Evolutionary conservation across 805 yeast species (phyloP).

Genomic region (Starmerella kuoi): DNA sequence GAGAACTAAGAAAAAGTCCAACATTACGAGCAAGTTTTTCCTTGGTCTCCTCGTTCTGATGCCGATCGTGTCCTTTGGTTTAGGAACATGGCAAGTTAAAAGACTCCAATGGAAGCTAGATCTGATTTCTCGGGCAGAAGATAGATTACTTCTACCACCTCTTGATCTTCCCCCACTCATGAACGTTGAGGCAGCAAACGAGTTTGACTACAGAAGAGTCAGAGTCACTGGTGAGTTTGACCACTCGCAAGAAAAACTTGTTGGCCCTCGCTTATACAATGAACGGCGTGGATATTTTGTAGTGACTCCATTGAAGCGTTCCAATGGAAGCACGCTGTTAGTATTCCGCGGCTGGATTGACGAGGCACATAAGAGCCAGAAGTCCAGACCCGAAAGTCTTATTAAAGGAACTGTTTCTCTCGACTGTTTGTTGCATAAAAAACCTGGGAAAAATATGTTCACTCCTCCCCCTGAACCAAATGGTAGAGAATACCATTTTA

Average conservation of each 20-base stretch:
- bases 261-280: constrained; percentile 75
- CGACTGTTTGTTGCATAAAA: constrained; percentile 59
- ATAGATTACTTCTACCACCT: constrained; percentile 61
- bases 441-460: constrained; percentile 51
- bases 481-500: constrained; percentile 58
- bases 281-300: constrained; percentile 66
- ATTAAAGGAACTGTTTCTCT: constrained; percentile 64
- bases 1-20: constrained; percentile 4
- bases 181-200: constrained; percentile 51
- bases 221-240: constrained; percentile 65
- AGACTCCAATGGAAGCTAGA: constrained; percentile 80
- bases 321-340: constrained; percentile 64
- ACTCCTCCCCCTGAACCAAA: constrained; percentile 61
- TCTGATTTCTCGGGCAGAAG: constrained; percentile 72
- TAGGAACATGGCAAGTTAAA: constrained; percentile 89
- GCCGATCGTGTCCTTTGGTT: constrained; percentile 73
- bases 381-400: constrained; percentile 48
- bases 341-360: constrained; percentile 91
- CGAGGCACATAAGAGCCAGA: constrained; percentile 43
- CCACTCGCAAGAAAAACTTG: constrained; percentile 75
- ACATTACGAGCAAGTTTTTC: constrained; percentile 21
- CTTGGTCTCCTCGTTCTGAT: constrained; percentile 44
- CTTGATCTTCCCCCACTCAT: constrained; percentile 48
- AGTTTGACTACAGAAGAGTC: constrained; percentile 74
- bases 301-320: constrained; percentile 70